Base-by-base conservation (phyloP, 2,329 filamentous ascomycete species). In the Neoscytalidium dimidiatum region DNA sequence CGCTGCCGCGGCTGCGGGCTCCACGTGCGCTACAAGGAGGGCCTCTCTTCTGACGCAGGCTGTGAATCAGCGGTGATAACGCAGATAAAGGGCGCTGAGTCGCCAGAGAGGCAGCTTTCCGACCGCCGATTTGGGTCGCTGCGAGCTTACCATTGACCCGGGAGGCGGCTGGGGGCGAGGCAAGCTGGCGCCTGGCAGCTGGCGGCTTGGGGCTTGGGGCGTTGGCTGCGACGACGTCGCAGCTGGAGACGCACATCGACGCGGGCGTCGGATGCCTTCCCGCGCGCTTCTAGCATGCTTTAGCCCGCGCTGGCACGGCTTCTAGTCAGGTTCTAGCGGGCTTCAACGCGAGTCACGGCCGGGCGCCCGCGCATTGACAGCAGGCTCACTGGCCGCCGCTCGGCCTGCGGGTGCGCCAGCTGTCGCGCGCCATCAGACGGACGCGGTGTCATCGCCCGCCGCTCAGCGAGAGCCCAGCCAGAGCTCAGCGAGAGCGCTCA, bases 121-220 rank as follows among this genome's bases (percentile, higher is more conserved):
- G 64, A 69, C 52, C 66, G 28, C 38, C 56, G 56, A 46, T 60
- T 60, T 60, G 67, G 67, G 67, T 58, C 29, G 43, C 53, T 60
- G 56, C 56, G 56, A 64, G 58, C 66, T 66, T 74, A 70, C 74
- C 74, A 72, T 70, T 67, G 66, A 72, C 72, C 72, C 69, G 73
- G 73, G 70, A 69, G 67, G 71, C 68, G 73, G 72, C 69, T 66
- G 67, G 49, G 60, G 49, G 65, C 65, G 31, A 56, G 51, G 56
- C 56, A 31, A n/a, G n/a, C n/a, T n/a, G n/a, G n/a, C n/a, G n/a
- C n/a, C n/a, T n/a, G 56, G 56, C 52, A n/a, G 61, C 28, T 11
- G 19, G 23, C 41, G 28, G 38, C 33, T 4, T 21, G n/a, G 51
- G 28, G 38, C 33, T 4, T 21, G n/a, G 51, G 51, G 49, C 49